These are phyloP conservation scores for Lentinula boryana DNA, from an alignment of 768 basidiomycete genomes.

Conservation along the genomic window DNA sequence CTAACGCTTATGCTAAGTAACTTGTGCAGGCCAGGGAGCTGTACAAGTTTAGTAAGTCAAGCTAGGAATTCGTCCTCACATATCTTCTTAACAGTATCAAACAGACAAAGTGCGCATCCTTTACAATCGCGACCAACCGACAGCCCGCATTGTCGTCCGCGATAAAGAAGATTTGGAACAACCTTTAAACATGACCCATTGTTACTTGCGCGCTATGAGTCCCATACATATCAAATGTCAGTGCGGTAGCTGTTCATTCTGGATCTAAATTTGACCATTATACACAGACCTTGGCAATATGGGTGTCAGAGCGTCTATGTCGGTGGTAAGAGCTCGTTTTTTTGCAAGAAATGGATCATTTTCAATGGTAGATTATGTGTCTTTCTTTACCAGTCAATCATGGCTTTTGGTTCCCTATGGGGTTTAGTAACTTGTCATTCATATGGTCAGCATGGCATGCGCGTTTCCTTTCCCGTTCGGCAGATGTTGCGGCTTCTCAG, in stretches of 20 bases:
- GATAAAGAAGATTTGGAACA: conserved; percentile 55
- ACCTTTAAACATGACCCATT: conserved; percentile 83
- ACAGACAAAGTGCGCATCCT: conserved; percentile 71
- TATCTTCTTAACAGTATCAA: background rate
- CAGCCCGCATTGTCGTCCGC: conserved; percentile 67
- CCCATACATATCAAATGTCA: conserved; percentile 78
- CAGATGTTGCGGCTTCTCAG: conserved; percentile 78
- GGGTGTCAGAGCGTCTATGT: conserved; percentile 82
- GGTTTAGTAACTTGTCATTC: conserved; percentile 75
- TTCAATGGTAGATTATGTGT: background rate
- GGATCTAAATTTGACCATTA: conserved; percentile 1
- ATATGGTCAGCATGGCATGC: conserved; percentile 74
- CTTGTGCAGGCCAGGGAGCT: conserved; percentile 53
- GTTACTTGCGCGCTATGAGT: conserved; percentile 81
- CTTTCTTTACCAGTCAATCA: conserved; percentile 48
- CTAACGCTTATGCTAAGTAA: background rate
- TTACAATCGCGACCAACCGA: conserved; percentile 67
- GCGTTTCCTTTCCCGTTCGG: conserved; percentile 79
- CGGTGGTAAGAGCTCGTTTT: conserved; percentile 44
- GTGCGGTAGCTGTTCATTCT: conserved; percentile 13
- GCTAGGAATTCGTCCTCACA: background rate
- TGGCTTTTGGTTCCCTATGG: conserved; percentile 77
- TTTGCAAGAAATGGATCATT: conserved; percentile 4
- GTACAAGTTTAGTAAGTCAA: conserved; percentile 55
- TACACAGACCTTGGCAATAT: conserved; percentile 66